phyloP scores from a whole-genome alignment of 768 basidiomycete genomes.

The Gloeopeniophorella convolvens region DNA sequence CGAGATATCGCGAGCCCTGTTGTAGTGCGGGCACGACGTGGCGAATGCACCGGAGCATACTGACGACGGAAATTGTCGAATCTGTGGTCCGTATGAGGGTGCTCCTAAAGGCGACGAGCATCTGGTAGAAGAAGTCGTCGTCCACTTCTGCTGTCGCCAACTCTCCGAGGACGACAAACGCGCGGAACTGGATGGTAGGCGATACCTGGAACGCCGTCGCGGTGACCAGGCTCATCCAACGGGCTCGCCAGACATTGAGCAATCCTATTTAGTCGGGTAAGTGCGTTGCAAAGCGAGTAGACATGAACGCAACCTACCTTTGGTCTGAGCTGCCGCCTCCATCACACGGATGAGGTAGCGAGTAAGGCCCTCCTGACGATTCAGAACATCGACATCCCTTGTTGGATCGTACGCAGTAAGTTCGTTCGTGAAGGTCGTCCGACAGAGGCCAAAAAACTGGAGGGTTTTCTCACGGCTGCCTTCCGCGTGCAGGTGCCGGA shows the following conservation, averaged over 20 bases:
- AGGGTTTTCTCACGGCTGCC: conserved; percentile 51
- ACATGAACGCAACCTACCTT: conserved; percentile 43
- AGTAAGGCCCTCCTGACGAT: conserved; percentile 60
- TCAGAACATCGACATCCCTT: conserved; percentile 50
- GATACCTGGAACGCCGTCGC: conserved; percentile 88
- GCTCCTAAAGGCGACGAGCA: conserved; percentile 78
- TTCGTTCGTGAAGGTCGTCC: conserved; percentile 61
- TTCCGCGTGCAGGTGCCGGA: conserved; percentile 58
- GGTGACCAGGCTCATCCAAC: conserved; percentile 89
- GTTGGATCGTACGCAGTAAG: conserved; percentile 50
- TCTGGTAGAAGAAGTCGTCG: conserved; percentile 90
- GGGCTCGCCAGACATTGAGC: conserved; percentile 83
- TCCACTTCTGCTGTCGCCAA: conserved; percentile 83
- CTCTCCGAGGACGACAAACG: conserved; percentile 77
- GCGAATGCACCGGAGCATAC: conserved; percentile 84
- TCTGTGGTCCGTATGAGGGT: conserved; percentile 64
- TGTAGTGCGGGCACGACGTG: conserved; percentile 68
- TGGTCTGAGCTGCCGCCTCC: conserved; percentile 57
- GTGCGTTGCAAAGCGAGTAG: conserved; percentile 3
- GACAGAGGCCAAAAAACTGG: conserved; percentile 65
- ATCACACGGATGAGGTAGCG: conserved; percentile 57
- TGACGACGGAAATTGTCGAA: conserved; percentile 67
- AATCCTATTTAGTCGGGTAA: conserved; percentile 41
- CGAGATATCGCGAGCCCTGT: conserved; percentile 63
- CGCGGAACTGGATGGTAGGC: conserved; percentile 80